Conservation (phyloP, 2,329 filamentous ascomycete genomes). For the Parastagonospora avenae region DNA sequence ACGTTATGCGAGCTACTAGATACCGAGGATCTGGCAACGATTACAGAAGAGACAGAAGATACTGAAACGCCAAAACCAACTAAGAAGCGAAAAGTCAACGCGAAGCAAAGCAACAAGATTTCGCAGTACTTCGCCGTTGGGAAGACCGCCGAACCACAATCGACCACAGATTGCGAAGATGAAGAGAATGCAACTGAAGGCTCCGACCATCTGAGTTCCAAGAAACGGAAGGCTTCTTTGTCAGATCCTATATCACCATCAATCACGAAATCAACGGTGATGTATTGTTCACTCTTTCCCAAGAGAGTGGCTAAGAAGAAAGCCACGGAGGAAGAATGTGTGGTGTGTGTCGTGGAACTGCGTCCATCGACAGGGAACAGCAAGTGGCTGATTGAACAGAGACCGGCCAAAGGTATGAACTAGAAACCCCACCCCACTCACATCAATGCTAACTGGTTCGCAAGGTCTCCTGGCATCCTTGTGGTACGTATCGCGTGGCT, state of each 20-base stretch:
- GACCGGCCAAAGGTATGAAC: slow-evolving; percentile 41
- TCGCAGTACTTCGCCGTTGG: slow-evolving; percentile 38
- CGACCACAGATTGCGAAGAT: slow-evolving; percentile 12
- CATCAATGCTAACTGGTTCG: slow-evolving; percentile 2
- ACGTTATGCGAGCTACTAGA: slow-evolving; percentile 34
- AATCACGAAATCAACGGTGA: slow-evolving; percentile 16
- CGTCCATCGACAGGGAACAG: slow-evolving; percentile 11
- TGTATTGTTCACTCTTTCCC: slow-evolving; percentile 44
- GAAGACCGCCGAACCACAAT: slow-evolving; percentile 21
- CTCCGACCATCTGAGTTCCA: slow-evolving; percentile 8
- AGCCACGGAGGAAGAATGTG: slow-evolving; percentile 38
- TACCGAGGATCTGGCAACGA: slow-evolving; percentile 34
- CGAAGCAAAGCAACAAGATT: slow-evolving; percentile 29
- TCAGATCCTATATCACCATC: not conserved
- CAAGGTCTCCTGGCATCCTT: slow-evolving; percentile 22
- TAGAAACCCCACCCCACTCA: not conserved
- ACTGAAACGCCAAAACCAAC: slow-evolving; percentile 16
- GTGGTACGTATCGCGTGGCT: slow-evolving; percentile 22
- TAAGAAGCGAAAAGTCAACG: slow-evolving; percentile 31
- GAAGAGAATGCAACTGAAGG: slow-evolving; percentile 1
- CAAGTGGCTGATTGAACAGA: slow-evolving; percentile 44
- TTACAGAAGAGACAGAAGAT: slow-evolving; percentile 18
- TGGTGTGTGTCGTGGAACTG: slow-evolving; percentile 39
- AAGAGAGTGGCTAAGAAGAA: slow-evolving; percentile 44
- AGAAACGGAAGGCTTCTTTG: slow-evolving; percentile 31